A percentile compares a stretch with the other conserved stretches of the same genome.
These are phyloP conservation scores for Penicillium thymicola DNA, from an alignment of 2,329 filamentous ascomycete genomes.

Conservation along the genomic window DNA sequence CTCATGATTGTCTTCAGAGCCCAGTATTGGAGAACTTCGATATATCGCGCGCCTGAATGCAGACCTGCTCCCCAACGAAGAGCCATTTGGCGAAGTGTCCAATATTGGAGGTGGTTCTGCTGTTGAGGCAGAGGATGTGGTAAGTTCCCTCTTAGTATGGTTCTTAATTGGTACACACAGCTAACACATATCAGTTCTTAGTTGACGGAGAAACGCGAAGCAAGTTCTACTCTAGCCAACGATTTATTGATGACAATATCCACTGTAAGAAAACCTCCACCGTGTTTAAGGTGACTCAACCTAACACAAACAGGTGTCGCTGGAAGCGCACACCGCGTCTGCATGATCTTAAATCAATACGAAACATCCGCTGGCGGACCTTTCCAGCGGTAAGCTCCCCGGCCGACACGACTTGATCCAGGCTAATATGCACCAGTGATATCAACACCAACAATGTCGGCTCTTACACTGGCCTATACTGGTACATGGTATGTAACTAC, in stretches of 20 bases:
- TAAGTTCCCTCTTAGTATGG: conserved; percentile 22
- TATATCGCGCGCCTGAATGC: conserved; percentile 61
- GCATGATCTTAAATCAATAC: conserved; percentile 56
- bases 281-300: background rate
- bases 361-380: conserved; percentile 65
- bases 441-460: conserved; percentile 65
- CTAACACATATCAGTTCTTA: conserved; percentile 42
- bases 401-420: background rate
- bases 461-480: conserved; percentile 58
- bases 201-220: conserved; percentile 62
- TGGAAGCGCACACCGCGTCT: conserved; percentile 53
- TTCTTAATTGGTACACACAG: background rate
- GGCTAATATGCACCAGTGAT: conserved; percentile 42
- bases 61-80: conserved; percentile 50
- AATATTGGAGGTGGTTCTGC: conserved; percentile 53
- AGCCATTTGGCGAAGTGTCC: conserved; percentile 55
- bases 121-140: conserved; percentile 57
- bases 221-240: conserved; percentile 67
- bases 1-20: conserved; percentile 37
- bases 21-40: conserved; percentile 58
- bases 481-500: conserved; percentile 53
- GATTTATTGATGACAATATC: conserved; percentile 66
- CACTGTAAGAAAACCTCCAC: conserved; percentile 48
- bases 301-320: conserved; percentile 26
- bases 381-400: conserved; percentile 52